These are phyloP conservation scores for Alternaria sp. DNA, from an alignment of 2,329 filamentous ascomycete genomes.

Conservation along the genomic window DNA sequence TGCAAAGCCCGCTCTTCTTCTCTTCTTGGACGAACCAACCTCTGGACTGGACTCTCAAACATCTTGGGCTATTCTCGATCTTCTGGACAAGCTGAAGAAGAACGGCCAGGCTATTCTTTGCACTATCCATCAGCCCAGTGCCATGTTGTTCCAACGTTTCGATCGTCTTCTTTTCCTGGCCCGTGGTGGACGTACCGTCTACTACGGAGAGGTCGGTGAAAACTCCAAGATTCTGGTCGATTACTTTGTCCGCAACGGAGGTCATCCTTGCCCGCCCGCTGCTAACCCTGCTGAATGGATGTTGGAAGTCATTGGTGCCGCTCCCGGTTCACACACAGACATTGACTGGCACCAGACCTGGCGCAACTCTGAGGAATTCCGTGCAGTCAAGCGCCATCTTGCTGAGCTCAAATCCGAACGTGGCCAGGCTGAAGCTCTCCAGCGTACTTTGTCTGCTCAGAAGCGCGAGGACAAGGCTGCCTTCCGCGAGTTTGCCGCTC, in stretches of 20 bases:
- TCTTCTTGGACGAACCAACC: conserved; percentile 95
- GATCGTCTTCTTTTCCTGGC: conserved; percentile 82
- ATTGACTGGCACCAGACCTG: conserved; percentile 62
- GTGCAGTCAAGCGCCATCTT: conserved; percentile 57
- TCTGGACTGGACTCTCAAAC: conserved; percentile 94
- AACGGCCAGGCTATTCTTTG: conserved; percentile 87
- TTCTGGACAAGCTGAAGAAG: conserved; percentile 89
- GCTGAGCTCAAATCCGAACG: conserved; percentile 56
- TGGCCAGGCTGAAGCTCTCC: conserved; percentile 39
- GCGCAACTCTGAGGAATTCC: conserved; percentile 59
- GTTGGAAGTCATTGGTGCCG: conserved; percentile 66
- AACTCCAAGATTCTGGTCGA: conserved; percentile 72
- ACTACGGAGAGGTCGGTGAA: conserved; percentile 81
- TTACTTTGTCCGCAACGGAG: conserved; percentile 81
- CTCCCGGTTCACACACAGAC: conserved; percentile 59
- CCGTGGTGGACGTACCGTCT: conserved; percentile 79
- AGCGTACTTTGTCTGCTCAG: conserved; percentile 53
- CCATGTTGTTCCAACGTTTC: conserved; percentile 92
- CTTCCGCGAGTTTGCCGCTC: conserved; percentile 82
- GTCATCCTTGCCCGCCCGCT: conserved; percentile 68
- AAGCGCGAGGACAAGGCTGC: conserved; percentile 60
- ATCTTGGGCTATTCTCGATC: conserved; percentile 88
- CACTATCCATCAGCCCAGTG: conserved; percentile 97
- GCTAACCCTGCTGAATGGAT: conserved; percentile 89
- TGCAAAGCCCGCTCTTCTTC: conserved; percentile 85